Evolutionary conservation across 768 basidiomycete genomes (phyloP).

Genomic region (Trametes cinnabarina): DNA sequence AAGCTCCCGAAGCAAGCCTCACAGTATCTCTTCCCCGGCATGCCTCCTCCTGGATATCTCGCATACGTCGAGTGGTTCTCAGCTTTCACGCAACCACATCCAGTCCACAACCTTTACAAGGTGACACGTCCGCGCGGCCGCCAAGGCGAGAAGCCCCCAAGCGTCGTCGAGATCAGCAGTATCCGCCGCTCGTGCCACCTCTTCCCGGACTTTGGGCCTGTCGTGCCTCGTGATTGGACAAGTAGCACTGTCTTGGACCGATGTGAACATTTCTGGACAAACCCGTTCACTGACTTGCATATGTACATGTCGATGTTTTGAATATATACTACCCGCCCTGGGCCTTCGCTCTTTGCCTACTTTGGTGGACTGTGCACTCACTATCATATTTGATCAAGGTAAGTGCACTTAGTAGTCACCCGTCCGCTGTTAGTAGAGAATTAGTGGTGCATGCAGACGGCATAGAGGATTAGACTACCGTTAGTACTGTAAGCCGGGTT

Average conservation of each 20-base stretch:
- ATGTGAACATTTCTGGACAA: slow-evolving; percentile 32
- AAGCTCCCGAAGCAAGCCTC: slow-evolving; percentile 9
- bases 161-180: slow-evolving; percentile 25
- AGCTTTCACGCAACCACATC: slow-evolving; percentile 20
- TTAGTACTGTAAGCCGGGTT: too few relatives aligned
- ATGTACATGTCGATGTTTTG: slow-evolving; percentile 20
- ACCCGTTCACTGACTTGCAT: slow-evolving; percentile 31
- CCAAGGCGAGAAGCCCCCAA: slow-evolving; percentile 14
- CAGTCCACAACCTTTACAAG: slow-evolving; percentile 28
- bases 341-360: too few relatives aligned
- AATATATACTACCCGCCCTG: too few relatives aligned
- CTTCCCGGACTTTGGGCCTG: slow-evolving; percentile 31
- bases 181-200: slow-evolving; percentile 33
- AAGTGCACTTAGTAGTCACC: too few relatives aligned
- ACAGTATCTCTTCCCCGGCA: background rate
- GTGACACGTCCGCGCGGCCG: slow-evolving; percentile 10
- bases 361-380: too few relatives aligned
- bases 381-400: too few relatives aligned
- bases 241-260: slow-evolving; percentile 33
- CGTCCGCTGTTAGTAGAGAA: too few relatives aligned
- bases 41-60: slow-evolving; percentile 17
- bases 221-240: slow-evolving; percentile 32
- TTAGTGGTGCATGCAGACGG: too few relatives aligned
- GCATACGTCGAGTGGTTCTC: slow-evolving; percentile 35
- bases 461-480: too few relatives aligned